Evolutionary conservation across 2,329 filamentous ascomycete species (phyloP), one percentile per base, ranked within the genome.

Genomic region (Pseudogymnoascus sp.): DNA sequence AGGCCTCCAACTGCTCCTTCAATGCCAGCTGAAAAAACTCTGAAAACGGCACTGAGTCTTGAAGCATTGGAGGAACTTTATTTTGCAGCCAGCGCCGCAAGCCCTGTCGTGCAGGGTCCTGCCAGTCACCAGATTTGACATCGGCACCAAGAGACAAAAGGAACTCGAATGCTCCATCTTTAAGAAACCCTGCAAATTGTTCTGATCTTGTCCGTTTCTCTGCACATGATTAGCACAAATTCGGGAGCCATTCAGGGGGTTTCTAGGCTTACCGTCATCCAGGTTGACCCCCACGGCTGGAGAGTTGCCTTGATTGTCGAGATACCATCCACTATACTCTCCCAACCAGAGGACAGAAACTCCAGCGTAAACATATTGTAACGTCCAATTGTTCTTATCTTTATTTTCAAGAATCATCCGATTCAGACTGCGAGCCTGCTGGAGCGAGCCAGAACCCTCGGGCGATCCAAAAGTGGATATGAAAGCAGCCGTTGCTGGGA

Each of bases 121-220:
- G 88, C 91, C 92, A 96, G 68, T 93, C 88, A 38, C 88, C 85
- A 3, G 88, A 84, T 68, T 88, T 90, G 61, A 93, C 84, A 71
- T 96, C 92, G 31, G 91, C 87, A 61, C 91, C 90, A 55, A 96
- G 81, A 0, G 91, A 88, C 16, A 99, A 82, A 67, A 97, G 84
- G 71, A 97, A 96, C 71, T 97, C 92, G 66, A 99, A 90, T 4
- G 91, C 92, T 4, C 93, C 93, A 66, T 97, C 92, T 70, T 92
- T 90, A 5, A 97, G 77, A 2, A 89, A 84, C 61, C 90, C 86
- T 61, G 88, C 79, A 69, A 96, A 96, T 37, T 86, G 81, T 64
- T 88, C 88, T 2, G 88, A 86, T 64, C 91, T 82, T 66, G 87
- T 82, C 59, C 85, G 84, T 61, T 88, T 85, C 74, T 95, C 91